phyloP scores from a whole-genome alignment of 257 asterid genomes.

The Capsicum rhomboideum region DNA sequence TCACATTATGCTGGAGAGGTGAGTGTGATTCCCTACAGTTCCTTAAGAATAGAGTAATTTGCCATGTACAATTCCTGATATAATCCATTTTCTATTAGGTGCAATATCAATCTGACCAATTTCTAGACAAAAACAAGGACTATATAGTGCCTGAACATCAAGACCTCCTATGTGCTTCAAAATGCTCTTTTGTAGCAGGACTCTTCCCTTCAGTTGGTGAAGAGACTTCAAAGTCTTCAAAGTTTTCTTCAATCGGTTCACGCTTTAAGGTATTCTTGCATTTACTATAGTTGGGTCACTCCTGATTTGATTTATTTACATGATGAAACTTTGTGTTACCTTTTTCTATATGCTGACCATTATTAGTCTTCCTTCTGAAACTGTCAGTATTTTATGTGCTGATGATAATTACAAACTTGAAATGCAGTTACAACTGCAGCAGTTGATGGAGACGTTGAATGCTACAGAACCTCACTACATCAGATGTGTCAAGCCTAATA shows the following conservation, averaged over 20 bases:
- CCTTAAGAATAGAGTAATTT: not conserved
- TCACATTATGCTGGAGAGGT: constrained; percentile 99
- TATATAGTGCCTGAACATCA: constrained; percentile 95
- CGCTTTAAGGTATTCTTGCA: constrained; percentile 75
- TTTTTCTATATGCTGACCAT: not conserved
- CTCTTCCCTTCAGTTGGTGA: constrained; percentile 87
- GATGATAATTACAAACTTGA: constrained; percentile 14
- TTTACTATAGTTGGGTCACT: not conserved
- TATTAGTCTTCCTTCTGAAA: not conserved
- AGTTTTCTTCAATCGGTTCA: constrained; percentile 95
- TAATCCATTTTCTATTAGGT: constrained; percentile 51
- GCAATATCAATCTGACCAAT: constrained; percentile 87
- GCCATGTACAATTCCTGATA: constrained; percentile 7
- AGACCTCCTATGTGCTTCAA: constrained; percentile 81
- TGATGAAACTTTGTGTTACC: not conserved
- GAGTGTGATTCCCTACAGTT: constrained; percentile 17
- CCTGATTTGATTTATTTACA: not conserved
- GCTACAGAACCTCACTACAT: constrained; percentile 96
- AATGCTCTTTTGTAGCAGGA: constrained; percentile 89
- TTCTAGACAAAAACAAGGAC: constrained; percentile 97
- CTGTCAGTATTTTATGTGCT: not conserved
- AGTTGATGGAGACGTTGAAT: constrained; percentile 86
- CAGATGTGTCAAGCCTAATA: constrained; percentile 97
- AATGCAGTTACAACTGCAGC: constrained; percentile 89
- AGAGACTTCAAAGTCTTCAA: constrained; percentile 76